Evolutionary conservation across 108 stramenopile genomes (phyloP), one percentile per base, ranked within the genome.

Genomic region (Skeletonema menzelii): DNA sequence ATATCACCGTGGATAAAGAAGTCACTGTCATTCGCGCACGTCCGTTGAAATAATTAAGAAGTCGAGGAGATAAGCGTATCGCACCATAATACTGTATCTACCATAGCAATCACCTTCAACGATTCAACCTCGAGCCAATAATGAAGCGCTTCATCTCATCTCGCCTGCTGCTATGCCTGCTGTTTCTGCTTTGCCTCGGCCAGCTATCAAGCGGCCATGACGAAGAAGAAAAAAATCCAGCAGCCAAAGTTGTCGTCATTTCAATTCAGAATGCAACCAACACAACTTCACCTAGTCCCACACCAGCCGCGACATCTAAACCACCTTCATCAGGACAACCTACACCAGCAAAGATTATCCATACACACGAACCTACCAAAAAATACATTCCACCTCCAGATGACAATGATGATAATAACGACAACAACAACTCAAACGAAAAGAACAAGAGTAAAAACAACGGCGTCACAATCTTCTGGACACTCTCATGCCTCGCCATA

Each of bases 361-460:
- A n/a, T 42, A 77, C 76, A 10, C 56, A 20, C 10, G 26, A 46
- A 44, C 77, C 77, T 17, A 65, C 77, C 14, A 78, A 67, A 35
- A 71, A 67, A 26, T 78, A 78, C 44, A 63, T 34, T 4, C n/a
- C 56, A 5, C 59, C 77, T 11, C 10, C 27, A 40, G 35, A 19
- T 13, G 69, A 42, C 40, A n/a, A 77, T 44, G 76, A 30, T 42
- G 24, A 19, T 6, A 59, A 58, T 15, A 24, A 65, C 15, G 76
- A 77, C 26, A 53, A 67, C 12, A 65, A 65, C 10, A 35, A 40
- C 4, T 24, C 44, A 24, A 58, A 65, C 35, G 76, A 46, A 10
- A 17, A 56, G 40, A 15, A 66, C 8, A 49, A 56, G 6, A 53
- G 65, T 13, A 63, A 46, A 27, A 37, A 61, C 4, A 24, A 60